Evolutionary conservation across 2,329 filamentous ascomycete genomes (phyloP), one percentile per base, ranked within the genome.

Genomic region (Juglanconis oblonga): DNA sequence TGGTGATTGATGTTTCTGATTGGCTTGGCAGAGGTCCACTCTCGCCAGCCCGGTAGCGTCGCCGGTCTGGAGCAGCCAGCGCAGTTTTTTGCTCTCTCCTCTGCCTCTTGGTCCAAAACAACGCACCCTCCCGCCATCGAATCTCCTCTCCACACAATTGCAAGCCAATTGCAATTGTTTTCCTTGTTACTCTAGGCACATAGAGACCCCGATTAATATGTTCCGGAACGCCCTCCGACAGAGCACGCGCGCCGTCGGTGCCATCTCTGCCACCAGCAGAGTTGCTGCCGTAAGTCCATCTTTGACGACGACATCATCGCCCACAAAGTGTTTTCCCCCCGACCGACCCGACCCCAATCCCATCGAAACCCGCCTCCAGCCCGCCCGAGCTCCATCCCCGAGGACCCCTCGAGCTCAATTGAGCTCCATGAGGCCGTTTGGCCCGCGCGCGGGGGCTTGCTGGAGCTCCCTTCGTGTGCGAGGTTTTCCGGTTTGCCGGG

Each of bases 151-250:
- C 75, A 76, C 71, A 72, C 84, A 85, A 83, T 85, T 86, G 82
- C 82, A 79, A 76, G 71, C 71, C 66, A 74, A 64, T 76, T 81
- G 84, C 84, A 86, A 86, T 87, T 87, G 85, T 79, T 79, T 78
- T 77, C 76, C 75, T 69, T 77, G 51, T 78, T 73, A 74, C 73
- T 77, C 74, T 74, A 74, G 77, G 77, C 75, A 80, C 77, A 73
- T 74, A 76, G 73, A 80, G 71, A 73, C 77, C 77, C 79, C 82
- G 79, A 72, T 70, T 71, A 84, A 77, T 82, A 97, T 98, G 94
- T 96, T 97, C 87, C 92, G 94, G 84, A 96, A 91, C 88, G 93
- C 94, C 85, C 87, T 98, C 83, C 88, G 93, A 85, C 92, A 96
- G 86, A 96, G 92, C 80, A 90, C 90, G 84, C 92, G 93, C 85